A percentile compares a stretch with the other conserved stretches of the same genome.
Evolutionary conservation across 2,329 filamentous ascomycete genomes (phyloP).

Genomic region (Amauroascus niger): DNA sequence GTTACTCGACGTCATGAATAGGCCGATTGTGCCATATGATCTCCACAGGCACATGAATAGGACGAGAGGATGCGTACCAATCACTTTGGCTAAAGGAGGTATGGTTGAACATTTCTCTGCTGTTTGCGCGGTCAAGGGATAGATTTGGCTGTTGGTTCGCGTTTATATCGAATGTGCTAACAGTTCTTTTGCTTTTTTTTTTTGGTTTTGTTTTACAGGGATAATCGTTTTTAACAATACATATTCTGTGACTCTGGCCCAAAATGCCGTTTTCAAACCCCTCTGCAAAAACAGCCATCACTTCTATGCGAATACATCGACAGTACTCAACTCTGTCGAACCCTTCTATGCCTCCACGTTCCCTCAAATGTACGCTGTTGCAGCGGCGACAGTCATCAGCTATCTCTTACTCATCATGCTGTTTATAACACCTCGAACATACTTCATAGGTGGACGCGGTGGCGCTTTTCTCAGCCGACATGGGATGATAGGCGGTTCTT

Average conservation of each 20-base stretch:
- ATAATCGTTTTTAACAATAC: constrained; percentile 36
- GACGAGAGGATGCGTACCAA: neutral
- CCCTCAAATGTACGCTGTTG: constrained; percentile 85
- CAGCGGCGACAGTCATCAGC: constrained; percentile 78
- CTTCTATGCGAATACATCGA: constrained; percentile 32
- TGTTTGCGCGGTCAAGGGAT: neutral
- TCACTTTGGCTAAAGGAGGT: constrained; percentile 8
- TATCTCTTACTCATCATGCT: constrained; percentile 92
- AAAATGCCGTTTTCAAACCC: constrained; percentile 43
- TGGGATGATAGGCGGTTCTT: constrained; percentile 75
- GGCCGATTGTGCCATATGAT: neutral
- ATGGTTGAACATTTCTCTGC: neutral
- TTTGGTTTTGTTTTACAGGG: constrained; percentile 21
- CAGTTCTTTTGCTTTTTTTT: neutral
- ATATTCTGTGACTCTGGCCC: constrained; percentile 37
- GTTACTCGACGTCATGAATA: constrained; percentile 6
- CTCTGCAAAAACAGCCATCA: constrained; percentile 33
- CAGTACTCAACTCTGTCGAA: constrained; percentile 60
- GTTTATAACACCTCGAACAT: constrained; percentile 87
- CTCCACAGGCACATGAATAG: constrained; percentile 5
- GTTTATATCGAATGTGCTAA: neutral
- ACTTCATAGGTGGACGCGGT: constrained; percentile 65
- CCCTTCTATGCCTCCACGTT: constrained; percentile 92
- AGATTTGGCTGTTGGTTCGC: too few species aligned
- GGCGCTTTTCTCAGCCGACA: constrained; percentile 61